phyloP scores from a whole-genome alignment of 768 basidiomycete genomes.

The Suillus alpinus region DNA sequence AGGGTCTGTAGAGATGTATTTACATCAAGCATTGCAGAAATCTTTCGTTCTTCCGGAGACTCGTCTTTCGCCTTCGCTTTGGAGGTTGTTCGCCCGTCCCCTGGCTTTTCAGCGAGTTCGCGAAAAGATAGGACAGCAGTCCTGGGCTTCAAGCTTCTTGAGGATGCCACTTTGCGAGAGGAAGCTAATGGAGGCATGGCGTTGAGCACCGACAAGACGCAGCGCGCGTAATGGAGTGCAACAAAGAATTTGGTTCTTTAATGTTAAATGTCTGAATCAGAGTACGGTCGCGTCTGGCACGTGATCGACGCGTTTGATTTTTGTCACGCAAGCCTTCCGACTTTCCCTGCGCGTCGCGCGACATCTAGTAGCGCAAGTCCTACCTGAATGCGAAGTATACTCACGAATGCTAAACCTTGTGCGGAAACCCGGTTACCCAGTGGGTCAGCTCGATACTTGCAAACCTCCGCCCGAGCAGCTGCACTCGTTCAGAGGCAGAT shows the following conservation, averaged over 20 bases:
- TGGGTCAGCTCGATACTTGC: slow-evolving; percentile 7
- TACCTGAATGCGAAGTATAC: neutral
- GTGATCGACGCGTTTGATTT: neutral
- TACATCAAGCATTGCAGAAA: slow-evolving; percentile 58
- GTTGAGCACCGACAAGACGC: neutral
- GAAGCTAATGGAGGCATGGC: neutral
- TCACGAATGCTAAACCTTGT: slow-evolving; percentile 11
- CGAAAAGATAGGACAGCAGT: neutral
- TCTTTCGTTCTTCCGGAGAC: slow-evolving; percentile 35
- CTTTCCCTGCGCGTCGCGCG: no score
- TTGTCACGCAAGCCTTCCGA: no score
- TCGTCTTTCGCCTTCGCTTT: neutral
- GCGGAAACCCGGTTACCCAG: slow-evolving; percentile 5
- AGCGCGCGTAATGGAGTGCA: neutral
- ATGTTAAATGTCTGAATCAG: neutral
- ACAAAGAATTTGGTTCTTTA: neutral
- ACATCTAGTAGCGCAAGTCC: neutral
- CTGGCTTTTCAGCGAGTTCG: neutral
- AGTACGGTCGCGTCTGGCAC: neutral
- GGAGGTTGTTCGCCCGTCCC: neutral
- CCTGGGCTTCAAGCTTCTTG: neutral
- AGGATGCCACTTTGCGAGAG: neutral
- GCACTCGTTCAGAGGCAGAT: slow-evolving; percentile 1
- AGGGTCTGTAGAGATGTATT: slow-evolving; percentile 62
- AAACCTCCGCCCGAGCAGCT: slow-evolving; percentile 6